phyloP scores from a whole-genome alignment of 2,329 filamentous ascomycete genomes.

The Phialophora chinensis region DNA sequence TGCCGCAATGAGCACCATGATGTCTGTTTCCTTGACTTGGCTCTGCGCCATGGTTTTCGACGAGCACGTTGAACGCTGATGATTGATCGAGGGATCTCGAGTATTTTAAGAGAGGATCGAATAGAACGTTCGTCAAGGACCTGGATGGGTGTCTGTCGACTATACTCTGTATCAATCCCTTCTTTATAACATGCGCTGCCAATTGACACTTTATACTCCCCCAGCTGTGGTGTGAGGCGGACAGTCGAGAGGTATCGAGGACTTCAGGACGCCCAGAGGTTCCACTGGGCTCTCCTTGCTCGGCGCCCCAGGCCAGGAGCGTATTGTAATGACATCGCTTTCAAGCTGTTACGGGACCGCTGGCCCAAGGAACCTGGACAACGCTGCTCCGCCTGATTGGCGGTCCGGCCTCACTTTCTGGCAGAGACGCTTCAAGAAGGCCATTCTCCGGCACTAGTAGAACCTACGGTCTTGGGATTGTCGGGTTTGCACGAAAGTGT shows the following conservation, averaged over 20 bases:
- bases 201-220: background rate
- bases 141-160: background rate
- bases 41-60: conserved; percentile 22
- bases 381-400: conserved; percentile 3
- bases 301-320: too few species aligned
- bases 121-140: background rate
- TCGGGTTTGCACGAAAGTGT: conserved; percentile 6
- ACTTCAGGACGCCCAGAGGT: background rate
- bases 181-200: background rate
- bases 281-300: background rate
- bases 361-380: background rate
- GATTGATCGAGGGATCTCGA: background rate
- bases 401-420: background rate
- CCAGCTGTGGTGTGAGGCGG: background rate
- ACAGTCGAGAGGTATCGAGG: background rate
- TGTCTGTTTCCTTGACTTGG: conserved; percentile 32
- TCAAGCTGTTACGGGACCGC: background rate
- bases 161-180: background rate
- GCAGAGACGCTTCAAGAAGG: conserved; percentile 18
- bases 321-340: conserved; percentile 17
- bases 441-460: conserved; percentile 22
- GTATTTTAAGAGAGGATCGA: background rate
- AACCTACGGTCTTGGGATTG: background rate
- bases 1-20: conserved; percentile 31
- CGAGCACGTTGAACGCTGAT: background rate